Percentiles rank a stretch among this genome's conserved stretches.
Conservation (phyloP, 2,329 filamentous ascomycete genomes). For the Tympanopsis confertula region DNA sequence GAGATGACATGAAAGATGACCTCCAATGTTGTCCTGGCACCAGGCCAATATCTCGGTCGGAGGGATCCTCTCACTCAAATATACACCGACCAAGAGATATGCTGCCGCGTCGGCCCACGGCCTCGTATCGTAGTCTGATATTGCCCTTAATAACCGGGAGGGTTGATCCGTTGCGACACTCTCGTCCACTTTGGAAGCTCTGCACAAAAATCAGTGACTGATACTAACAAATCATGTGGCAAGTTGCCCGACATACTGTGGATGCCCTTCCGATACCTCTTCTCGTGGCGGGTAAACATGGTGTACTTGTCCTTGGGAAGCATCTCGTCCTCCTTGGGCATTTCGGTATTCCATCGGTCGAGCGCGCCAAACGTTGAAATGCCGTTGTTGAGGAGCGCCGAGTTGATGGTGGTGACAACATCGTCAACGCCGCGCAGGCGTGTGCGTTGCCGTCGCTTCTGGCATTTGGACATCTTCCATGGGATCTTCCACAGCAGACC, state of each 20-base stretch:
- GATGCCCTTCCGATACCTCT: slow-evolving; percentile 90
- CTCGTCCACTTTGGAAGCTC: slow-evolving; percentile 88
- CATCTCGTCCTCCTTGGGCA: slow-evolving; percentile 96
- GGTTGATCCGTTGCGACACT: slow-evolving; percentile 86
- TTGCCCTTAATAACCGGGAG: slow-evolving; percentile 73
- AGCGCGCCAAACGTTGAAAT: slow-evolving; percentile 63
- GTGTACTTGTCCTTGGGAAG: slow-evolving; percentile 93
- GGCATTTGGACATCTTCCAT: slow-evolving; percentile 84
- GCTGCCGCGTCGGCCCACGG: slow-evolving; percentile 1
- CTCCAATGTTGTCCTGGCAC: too few relatives aligned
- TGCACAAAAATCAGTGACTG: slow-evolving; percentile 19
- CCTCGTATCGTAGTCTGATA: slow-evolving; percentile 1
- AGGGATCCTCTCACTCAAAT: too few relatives aligned
- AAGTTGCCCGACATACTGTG: slow-evolving; percentile 59
- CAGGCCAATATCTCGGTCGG: too few relatives aligned
- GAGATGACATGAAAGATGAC: too few relatives aligned
- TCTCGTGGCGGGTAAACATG: slow-evolving; percentile 91
- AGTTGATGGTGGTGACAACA: slow-evolving; percentile 73
- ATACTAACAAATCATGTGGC: slow-evolving; percentile 4
- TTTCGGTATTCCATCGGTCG: slow-evolving; percentile 85
- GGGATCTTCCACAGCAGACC: slow-evolving; percentile 94
- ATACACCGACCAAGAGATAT: slow-evolving; percentile 2
- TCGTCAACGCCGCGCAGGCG: slow-evolving; percentile 76
- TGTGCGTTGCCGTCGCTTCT: slow-evolving; percentile 77
- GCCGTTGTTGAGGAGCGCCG: slow-evolving; percentile 63